A percentile compares a stretch with the other conserved stretches of the same genome.
Conservation (phyloP, 73 alveolate species). For the Paramecium primaurelia region DNA sequence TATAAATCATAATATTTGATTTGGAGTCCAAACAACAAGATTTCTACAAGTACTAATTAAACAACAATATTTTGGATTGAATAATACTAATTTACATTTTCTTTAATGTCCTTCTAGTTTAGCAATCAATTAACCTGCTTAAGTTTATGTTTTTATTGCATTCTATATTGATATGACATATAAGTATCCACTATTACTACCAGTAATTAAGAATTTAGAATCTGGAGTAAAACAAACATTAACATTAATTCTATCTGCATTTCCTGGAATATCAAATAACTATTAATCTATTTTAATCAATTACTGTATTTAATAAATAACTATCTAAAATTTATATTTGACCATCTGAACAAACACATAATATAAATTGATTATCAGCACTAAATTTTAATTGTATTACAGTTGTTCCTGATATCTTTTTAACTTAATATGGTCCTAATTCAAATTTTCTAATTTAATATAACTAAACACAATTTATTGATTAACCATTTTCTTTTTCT, state of each 20-base stretch:
- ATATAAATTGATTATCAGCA: background rate
- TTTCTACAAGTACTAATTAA: background rate
- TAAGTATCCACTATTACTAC: background rate
- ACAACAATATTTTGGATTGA: background rate
- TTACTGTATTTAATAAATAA: background rate
- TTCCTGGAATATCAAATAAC: background rate
- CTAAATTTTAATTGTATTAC: background rate
- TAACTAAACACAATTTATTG: background rate
- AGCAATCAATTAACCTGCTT: background rate
- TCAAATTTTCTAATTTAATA: background rate
- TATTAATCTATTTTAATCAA: background rate
- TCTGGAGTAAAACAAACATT: conserved; percentile 9
- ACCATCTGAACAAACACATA: background rate
- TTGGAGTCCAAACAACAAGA: background rate
- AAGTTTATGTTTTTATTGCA: background rate
- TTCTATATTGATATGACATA: background rate
- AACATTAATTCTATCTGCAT: background rate
- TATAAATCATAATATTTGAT: background rate
- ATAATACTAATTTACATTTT: background rate
- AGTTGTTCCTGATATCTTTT: background rate
- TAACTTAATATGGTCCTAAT: background rate
- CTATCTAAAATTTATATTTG: background rate
- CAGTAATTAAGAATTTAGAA: background rate
- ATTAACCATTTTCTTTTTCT: background rate
- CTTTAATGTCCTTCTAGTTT: background rate